phyloP scores from a whole-genome alignment of 2,329 filamentous ascomycete species.

The Arthrobotrys iridis region DNA sequence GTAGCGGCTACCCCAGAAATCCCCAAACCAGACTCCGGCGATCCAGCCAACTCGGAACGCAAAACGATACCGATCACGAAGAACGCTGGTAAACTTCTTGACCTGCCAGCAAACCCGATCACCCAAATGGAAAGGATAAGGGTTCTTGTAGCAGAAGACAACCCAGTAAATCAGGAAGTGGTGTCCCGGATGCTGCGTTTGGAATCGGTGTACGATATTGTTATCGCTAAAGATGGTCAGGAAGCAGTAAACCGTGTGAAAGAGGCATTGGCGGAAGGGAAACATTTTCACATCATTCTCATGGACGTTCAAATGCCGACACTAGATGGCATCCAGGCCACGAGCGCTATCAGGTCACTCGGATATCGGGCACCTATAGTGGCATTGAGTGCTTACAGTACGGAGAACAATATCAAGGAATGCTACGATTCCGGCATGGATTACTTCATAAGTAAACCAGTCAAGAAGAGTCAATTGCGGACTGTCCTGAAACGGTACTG shows the following conservation, averaged over 20 bases:
- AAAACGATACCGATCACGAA: slow-evolving; percentile 28
- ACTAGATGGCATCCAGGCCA: slow-evolving; percentile 86
- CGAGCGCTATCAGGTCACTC: slow-evolving; percentile 82
- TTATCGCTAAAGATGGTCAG: slow-evolving; percentile 84
- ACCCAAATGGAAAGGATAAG: slow-evolving; percentile 69
- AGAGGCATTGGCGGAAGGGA: slow-evolving; percentile 77
- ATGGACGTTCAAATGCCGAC: slow-evolving; percentile 98
- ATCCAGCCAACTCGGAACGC: not conserved
- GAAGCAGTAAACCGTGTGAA: slow-evolving; percentile 89
- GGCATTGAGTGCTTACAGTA: slow-evolving; percentile 86
- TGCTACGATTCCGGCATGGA: slow-evolving; percentile 92
- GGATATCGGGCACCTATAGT: slow-evolving; percentile 90
- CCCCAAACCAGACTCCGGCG: not conserved
- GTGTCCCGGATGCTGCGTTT: slow-evolving; percentile 70
- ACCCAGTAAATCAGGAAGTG: slow-evolving; percentile 72
- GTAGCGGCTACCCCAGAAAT: not conserved
- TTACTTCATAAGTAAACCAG: slow-evolving; percentile 78
- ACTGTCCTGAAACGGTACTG: slow-evolving; percentile 57
- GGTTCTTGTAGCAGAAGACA: slow-evolving; percentile 86
- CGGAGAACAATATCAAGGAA: slow-evolving; percentile 87
- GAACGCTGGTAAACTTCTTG: slow-evolving; percentile 34
- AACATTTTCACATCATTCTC: slow-evolving; percentile 85
- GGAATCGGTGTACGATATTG: slow-evolving; percentile 74
- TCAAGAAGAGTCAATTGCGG: slow-evolving; percentile 56
- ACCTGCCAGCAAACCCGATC: slow-evolving; percentile 47